Base-by-base conservation (phyloP, 225 moss, liverwort and hornwort genomes). In the Sphagnum contortum region DNA sequence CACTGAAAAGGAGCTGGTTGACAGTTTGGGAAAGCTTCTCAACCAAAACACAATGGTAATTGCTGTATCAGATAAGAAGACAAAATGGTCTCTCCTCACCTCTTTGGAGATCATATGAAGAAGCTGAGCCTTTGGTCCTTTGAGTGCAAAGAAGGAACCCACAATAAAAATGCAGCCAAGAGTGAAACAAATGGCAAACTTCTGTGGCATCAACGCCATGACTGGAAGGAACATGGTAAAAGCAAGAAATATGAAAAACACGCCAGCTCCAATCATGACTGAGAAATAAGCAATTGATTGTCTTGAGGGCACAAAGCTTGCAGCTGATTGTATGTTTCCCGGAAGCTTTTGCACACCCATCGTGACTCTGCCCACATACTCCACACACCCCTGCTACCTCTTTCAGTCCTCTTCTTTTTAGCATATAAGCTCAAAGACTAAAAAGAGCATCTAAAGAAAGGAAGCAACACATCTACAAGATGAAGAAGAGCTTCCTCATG, bases 171-270 rank as follows among this genome's bases (percentile, higher is more conserved):
- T 80, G 67, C 85, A 87, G 68, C 96, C 96, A 48, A 98, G 78
- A n/a, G 92, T 92, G 78, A 98, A 98, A 12, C 83, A 87, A 69
- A 98, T 76, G 54, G 96, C 92, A 70, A 98, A 98, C 76, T 98
- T 98, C 70, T 86, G 84, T 46, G 87, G 87, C 73, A 83, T 66
- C 76, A 88, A 51, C 57, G 73, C 84, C 73, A 98, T 83, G 66
- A 88, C 80, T 3, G 92, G 89, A 46, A 92, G 85, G 74, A 92
- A 92, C 76, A 96, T 68, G 44, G 89, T 80, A 64, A 98, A 90
- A 13, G 96, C 79, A 64, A 92, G 79, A 69, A 90, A 87, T 55
- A 87, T 81, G 68, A 98, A 98, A 81, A 98, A 98, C 47, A 77
- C 78, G 55, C 96, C 96, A 8, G 83, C 87, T 57, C 87, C 82